Evolutionary conservation across 306 rosid genomes (phyloP).

Genomic region (Gastrolobium bilobum): DNA sequence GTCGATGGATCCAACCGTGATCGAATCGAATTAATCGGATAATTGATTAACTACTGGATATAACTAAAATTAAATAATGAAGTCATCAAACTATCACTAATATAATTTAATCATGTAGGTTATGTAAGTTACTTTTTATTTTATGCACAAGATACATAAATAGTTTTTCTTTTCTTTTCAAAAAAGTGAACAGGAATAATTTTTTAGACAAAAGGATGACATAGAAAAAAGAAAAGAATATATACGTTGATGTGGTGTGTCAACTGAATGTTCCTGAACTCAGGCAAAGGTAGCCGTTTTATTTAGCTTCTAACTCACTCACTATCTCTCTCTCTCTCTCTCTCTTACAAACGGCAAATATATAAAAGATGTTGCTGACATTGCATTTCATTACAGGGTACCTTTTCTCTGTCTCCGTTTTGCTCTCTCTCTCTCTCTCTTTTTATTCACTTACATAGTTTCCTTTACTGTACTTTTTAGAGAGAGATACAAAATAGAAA

Average conservation of each 20-base stretch:
- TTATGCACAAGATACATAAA: no score
- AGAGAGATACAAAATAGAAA: not conserved
- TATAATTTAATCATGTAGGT: no score
- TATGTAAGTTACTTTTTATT: no score
- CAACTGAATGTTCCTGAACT: slow-evolving; percentile 44
- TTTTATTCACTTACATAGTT: slow-evolving; percentile 31
- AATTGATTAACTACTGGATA: no score
- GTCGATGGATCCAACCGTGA: no score
- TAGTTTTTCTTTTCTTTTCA: no score
- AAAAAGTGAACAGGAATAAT: not conserved
- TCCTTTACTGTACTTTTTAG: slow-evolving; percentile 50
- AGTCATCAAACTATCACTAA: no score
- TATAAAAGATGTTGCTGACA: slow-evolving; percentile 47
- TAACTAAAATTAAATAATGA: no score
- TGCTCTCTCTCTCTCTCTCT: slow-evolving; percentile 34
- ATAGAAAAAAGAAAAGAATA: slow-evolving; percentile 64
- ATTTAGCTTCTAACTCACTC: slow-evolving; percentile 61
- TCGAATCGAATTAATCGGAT: no score
- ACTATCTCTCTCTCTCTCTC: slow-evolving; percentile 31
- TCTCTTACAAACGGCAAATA: not conserved
- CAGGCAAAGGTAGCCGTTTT: slow-evolving; percentile 67
- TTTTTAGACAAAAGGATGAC: not conserved
- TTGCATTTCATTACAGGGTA: slow-evolving; percentile 42
- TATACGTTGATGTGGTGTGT: slow-evolving; percentile 63
- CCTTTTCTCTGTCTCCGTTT: slow-evolving; percentile 24